Evolutionary conservation across 495 filamentous ascomycete species (phyloP), one percentile per base, ranked within the genome.

Genomic region (Mytilinidion resinicola): DNA sequence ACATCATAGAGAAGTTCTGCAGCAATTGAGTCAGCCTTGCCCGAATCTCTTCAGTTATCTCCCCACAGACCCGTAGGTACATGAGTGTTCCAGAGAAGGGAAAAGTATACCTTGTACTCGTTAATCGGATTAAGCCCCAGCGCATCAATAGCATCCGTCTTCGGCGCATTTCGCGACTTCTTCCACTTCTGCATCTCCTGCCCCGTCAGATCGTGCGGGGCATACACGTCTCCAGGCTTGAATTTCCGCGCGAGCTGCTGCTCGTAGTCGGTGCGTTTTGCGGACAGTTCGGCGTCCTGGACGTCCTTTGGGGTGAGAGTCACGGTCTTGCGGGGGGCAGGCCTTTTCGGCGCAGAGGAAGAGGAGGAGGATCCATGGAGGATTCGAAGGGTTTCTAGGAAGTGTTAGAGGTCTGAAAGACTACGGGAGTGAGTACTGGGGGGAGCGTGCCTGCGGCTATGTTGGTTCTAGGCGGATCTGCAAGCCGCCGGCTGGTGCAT

Each of bases 1-100:
- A 86, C 78, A 98, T 89, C 62, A 98, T 80, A 41, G 88, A 80
- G 76, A 93, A 95, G 74, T 98, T 97, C 91, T 96, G 64, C 39
- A 36, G 15, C n/a, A 51, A 15, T 67, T 34, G 61, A 63, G 20
- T 20, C 42, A 11, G 1, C 17, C 12, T 0, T 38, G 34, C 37
- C 36, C 44, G n/a, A 17, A 52, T 21, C 50, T 30, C 46, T 19
- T 55, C 35, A 6, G 9, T 14, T 20, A 48, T 25, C 34, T 50
- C 20, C 21, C 57, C 5, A 63, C 62, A 49, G 25, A 30, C 25
- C 25, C 25, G 25, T 30, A 6, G 25, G 25, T 30, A 6, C 6
- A 30, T 30, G 25, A 30, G 6, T 30, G 25, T 30, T 30, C 25
- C 25, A 6, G 3, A n/a, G 41, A 49, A 58, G 14, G 35, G 19